Evolutionary conservation across 1,284 basidiomycete genomes (phyloP), one percentile per base, ranked within the genome.

Genomic region (Cystobasidium sp.): DNA sequence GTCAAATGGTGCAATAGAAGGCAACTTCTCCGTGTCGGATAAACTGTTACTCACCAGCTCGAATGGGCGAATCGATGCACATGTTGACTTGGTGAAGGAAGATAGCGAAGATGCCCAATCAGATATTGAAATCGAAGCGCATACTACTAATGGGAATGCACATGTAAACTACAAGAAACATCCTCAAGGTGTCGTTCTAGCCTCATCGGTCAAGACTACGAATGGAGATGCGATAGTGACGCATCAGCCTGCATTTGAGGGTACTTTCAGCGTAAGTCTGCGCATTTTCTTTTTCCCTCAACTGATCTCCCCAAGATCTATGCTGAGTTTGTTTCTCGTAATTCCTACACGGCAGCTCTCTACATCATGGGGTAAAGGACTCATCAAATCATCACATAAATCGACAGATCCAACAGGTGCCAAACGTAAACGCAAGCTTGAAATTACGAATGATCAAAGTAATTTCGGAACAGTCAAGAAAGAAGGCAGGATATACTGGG

Each of bases 221-320:
- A 73, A 73, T 52, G 70, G 70, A 12, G 70, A 73, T 47, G 70
- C 63, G 12, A 41, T 46, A 6, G 63, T 73, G 6, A 73, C 51
- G 24, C 70, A 73, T 65, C 51, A 41, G 12, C 16, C 52, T 58
- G 52, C 70, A 18, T 73, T 66, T 22, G 63, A 73, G 49, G 70
- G 70, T 43, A 58, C 7, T n/a, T 66, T 65, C 53, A 63, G 55
- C 44, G 68, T 69, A 41, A 51, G 68, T 49, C 61, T 14, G 14
- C 16, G 14, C 37, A 58, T 37, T 39, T 31, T 31, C 1, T 31
- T 5, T 31, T 5, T 31, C 31, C 31, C 31, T 31, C 31, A 31
- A 4, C 22, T n/a, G n/a, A 58, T 22, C 3, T 53, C 12, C 3
- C 18, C 12, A n/a, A 18, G 52, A 16, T 53, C 3, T 39, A 46